Evolutionary conservation across 2,329 filamentous ascomycete species (phyloP).

Genomic region (Hymenoscyphus occultus): DNA sequence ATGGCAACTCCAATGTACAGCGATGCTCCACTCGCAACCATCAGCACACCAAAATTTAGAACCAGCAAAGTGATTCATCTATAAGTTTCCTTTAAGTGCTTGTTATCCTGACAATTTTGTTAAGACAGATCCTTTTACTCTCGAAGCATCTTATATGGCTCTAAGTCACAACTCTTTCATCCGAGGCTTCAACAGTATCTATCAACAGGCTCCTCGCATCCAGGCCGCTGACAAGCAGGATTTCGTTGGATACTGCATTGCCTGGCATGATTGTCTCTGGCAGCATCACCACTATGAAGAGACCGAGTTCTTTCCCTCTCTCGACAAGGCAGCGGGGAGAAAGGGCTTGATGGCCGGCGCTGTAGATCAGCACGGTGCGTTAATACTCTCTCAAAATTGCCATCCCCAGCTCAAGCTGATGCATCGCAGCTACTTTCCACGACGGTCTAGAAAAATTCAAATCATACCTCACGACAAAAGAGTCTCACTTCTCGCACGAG

Average conservation of each 20-base stretch:
- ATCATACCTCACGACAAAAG: conserved; percentile 17
- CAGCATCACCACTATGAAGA: conserved; percentile 32
- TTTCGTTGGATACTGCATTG: conserved; percentile 56
- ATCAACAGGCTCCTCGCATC: conserved; percentile 54
- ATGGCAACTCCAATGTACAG: conserved; percentile 12
- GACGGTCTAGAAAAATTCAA: conserved; percentile 20
- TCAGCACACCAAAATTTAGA: conserved; percentile 16
- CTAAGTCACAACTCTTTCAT: conserved; percentile 61
- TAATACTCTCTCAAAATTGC: not conserved
- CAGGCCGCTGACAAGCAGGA: conserved; percentile 49
- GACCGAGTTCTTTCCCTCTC: conserved; percentile 20
- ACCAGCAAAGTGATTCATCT: conserved; percentile 13
- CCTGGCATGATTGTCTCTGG: conserved; percentile 57
- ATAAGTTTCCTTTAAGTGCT: not conserved
- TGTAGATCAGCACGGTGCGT: conserved; percentile 25
- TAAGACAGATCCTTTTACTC: conserved; percentile 47
- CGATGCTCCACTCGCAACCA: conserved; percentile 15
- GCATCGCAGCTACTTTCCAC: conserved; percentile 19
- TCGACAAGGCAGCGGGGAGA: conserved; percentile 18
- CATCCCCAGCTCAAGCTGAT: conserved; percentile 1
- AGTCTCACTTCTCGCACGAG: conserved; percentile 7
- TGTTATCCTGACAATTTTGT: not conserved
- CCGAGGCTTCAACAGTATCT: conserved; percentile 62
- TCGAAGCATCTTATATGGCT: conserved; percentile 59
- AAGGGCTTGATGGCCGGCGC: conserved; percentile 24